Evolutionary conservation across 108 stramenopile genomes (phyloP).

Genomic region (Cyclotella choctawhatcheeana): DNA sequence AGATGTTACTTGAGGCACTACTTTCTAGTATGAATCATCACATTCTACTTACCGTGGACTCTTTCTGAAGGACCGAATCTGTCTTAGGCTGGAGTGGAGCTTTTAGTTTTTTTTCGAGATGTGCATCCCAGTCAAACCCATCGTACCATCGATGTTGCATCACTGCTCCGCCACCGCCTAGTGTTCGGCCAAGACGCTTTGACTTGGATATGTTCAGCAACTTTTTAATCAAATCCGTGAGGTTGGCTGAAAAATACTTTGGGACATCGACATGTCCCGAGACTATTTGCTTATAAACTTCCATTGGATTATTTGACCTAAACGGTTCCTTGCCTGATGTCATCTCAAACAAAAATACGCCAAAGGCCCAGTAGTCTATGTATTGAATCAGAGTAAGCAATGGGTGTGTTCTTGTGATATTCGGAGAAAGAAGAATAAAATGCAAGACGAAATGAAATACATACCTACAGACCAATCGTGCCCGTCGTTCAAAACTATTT

Average conservation of each 20-base stretch:
- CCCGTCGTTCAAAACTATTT: conserved; percentile 51
- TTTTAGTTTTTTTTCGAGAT: conserved; percentile 60
- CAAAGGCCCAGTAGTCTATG: conserved; percentile 75
- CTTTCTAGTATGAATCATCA: neutral
- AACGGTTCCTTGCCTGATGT: conserved; percentile 62
- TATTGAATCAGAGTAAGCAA: no score
- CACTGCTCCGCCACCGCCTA: conserved; percentile 82
- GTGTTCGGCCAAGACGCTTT: conserved; percentile 74
- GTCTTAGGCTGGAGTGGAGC: conserved; percentile 67
- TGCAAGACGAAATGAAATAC: no score
- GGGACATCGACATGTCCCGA: conserved; percentile 37
- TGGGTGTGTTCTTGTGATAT: no score
- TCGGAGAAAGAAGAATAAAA: no score
- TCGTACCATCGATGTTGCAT: conserved; percentile 86
- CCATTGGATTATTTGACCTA: conserved; percentile 48
- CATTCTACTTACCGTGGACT: conserved; percentile 38
- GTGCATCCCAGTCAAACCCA: conserved; percentile 81
- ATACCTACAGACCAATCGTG: conserved; percentile 67
- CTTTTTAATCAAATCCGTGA: conserved; percentile 69
- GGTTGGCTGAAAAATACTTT: conserved; percentile 40
- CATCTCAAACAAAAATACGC: conserved; percentile 69
- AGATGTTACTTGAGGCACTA: no score
- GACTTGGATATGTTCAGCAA: conserved; percentile 64
- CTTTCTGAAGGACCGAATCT: conserved; percentile 34
- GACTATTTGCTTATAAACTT: conserved; percentile 51